A percentile compares a stretch with the other conserved stretches of the same genome.
Conservation (phyloP, 1,139 yeast species). For the Geotrichum carabidarum region DNA sequence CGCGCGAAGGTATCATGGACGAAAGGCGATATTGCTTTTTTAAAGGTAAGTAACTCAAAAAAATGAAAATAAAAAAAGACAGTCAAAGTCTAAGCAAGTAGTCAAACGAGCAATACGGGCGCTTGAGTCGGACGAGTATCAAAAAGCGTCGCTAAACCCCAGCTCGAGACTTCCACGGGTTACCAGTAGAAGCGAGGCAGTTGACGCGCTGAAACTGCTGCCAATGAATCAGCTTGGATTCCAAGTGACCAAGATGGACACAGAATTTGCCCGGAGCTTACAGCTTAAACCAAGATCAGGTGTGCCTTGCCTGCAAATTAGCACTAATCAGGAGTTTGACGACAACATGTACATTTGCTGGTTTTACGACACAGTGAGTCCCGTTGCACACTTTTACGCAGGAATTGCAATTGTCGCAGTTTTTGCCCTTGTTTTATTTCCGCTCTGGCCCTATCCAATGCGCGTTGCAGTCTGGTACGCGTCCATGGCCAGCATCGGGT, state of each 20-base stretch:
- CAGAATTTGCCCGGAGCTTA: conserved; percentile 60
- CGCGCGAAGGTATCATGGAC: conserved; percentile 70
- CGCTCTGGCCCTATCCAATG: conserved; percentile 91
- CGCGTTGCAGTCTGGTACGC: conserved; percentile 86
- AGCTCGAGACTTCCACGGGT: conserved; percentile 58
- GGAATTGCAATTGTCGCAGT: conserved; percentile 59
- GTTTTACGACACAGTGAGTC: conserved; percentile 73
- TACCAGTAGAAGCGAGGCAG: conserved; percentile 51
- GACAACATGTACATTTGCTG: conserved; percentile 84
- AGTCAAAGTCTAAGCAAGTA: not conserved
- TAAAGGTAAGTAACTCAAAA: conserved; percentile 42
- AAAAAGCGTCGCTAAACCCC: conserved; percentile 47
- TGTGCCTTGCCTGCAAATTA: conserved; percentile 63
- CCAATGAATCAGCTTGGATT: conserved; percentile 70
- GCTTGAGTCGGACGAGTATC: conserved; percentile 66
- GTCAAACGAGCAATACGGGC: conserved; percentile 79
- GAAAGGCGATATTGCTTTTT: conserved; percentile 73
- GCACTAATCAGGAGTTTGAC: conserved; percentile 62
- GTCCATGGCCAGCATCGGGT: conserved; percentile 69
- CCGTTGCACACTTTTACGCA: conserved; percentile 54
- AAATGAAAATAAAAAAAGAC: not conserved
- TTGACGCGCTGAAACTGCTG: conserved; percentile 57
- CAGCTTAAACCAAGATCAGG: conserved; percentile 64
- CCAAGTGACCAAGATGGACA: conserved; percentile 57
- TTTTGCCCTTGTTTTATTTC: conserved; percentile 78